phyloP scores from a whole-genome alignment of 1,139 yeast species.

The Taphrina confusa region DNA sequence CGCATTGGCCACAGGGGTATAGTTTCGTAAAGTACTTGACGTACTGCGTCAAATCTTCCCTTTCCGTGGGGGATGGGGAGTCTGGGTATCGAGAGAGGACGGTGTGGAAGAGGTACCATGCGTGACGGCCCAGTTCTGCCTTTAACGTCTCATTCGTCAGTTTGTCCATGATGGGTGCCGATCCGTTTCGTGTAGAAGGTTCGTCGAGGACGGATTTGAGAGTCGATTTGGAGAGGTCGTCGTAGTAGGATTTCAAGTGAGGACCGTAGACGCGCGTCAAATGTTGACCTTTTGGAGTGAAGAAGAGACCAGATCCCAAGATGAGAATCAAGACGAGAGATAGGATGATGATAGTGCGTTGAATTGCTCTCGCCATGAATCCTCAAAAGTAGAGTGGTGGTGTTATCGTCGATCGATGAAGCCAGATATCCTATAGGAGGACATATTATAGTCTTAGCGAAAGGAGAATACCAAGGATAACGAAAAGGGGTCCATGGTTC shows the following conservation, averaged over 20 bases:
- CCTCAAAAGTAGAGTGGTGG: neutral
- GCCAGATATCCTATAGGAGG: too few relatives aligned
- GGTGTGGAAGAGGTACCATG: slow-evolving; percentile 86
- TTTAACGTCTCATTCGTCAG: slow-evolving; percentile 66
- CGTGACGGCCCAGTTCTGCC: slow-evolving; percentile 80
- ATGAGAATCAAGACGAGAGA: neutral
- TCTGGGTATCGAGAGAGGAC: slow-evolving; percentile 90
- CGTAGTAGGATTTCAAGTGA: neutral
- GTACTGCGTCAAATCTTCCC: slow-evolving; percentile 59
- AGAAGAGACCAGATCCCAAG: neutral
- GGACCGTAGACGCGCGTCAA: slow-evolving; percentile 10
- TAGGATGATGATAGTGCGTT: neutral
- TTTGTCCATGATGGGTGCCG: slow-evolving; percentile 67
- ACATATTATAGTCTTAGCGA: too few relatives aligned
- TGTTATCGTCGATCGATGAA: too few relatives aligned
- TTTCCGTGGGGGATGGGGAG: slow-evolving; percentile 64
- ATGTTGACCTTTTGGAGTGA: slow-evolving; percentile 4
- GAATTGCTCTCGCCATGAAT: neutral
- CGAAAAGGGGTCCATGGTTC: too few relatives aligned
- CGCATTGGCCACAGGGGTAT: slow-evolving; percentile 51
- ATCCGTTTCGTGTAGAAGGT: neutral
- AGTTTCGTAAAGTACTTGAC: slow-evolving; percentile 49
- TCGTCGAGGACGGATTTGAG: neutral
- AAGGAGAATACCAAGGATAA: too few relatives aligned
- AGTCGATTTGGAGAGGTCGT: too few relatives aligned